Percentiles rank a stretch among this genome's conserved stretches.
Conservation (phyloP, 768 basidiomycete species). For the Pisolithus sp. region DNA sequence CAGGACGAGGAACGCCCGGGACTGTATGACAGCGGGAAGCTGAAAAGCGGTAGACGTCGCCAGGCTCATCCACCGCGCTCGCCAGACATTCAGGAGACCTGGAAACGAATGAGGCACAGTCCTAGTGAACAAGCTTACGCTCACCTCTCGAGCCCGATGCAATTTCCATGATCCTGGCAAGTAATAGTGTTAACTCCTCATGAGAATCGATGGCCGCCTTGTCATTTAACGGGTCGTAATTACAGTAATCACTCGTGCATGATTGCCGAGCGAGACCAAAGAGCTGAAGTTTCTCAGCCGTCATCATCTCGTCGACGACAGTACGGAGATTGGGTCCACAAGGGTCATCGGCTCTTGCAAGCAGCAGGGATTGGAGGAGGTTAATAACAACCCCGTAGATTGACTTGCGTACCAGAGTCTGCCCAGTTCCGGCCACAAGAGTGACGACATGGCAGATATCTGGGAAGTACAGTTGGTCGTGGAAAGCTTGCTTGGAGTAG, state of each 20-base stretch:
- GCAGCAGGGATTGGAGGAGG: slow-evolving; percentile 69
- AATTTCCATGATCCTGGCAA: slow-evolving; percentile 57
- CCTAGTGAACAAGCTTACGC: slow-evolving; percentile 11
- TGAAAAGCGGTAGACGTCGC: slow-evolving; percentile 88
- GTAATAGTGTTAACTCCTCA: slow-evolving; percentile 57
- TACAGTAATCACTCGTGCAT: slow-evolving; percentile 62
- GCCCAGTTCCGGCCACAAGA: slow-evolving; percentile 70
- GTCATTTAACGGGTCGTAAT: slow-evolving; percentile 48
- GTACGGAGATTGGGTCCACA: slow-evolving; percentile 52
- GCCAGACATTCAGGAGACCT: slow-evolving; percentile 85
- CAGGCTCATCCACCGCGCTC: slow-evolving; percentile 89
- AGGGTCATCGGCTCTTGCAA: slow-evolving; percentile 52
- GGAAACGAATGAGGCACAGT: slow-evolving; percentile 8
- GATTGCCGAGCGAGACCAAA: slow-evolving; percentile 69
- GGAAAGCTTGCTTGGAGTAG: slow-evolving; percentile 52
- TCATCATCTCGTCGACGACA: slow-evolving; percentile 56
- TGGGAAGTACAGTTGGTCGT: slow-evolving; percentile 74
- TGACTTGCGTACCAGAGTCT: slow-evolving; percentile 67
- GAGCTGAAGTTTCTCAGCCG: slow-evolving; percentile 49
- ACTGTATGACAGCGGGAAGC: slow-evolving; percentile 80
- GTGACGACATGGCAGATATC: slow-evolving; percentile 78
- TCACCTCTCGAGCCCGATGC: slow-evolving; percentile 66
- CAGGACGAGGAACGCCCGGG: slow-evolving; percentile 78
- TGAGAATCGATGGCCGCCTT: slow-evolving; percentile 54
- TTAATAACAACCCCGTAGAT: slow-evolving; percentile 80